Base-by-base conservation (phyloP, 2,329 filamentous ascomycete genomes). In the Nemania sp. region DNA sequence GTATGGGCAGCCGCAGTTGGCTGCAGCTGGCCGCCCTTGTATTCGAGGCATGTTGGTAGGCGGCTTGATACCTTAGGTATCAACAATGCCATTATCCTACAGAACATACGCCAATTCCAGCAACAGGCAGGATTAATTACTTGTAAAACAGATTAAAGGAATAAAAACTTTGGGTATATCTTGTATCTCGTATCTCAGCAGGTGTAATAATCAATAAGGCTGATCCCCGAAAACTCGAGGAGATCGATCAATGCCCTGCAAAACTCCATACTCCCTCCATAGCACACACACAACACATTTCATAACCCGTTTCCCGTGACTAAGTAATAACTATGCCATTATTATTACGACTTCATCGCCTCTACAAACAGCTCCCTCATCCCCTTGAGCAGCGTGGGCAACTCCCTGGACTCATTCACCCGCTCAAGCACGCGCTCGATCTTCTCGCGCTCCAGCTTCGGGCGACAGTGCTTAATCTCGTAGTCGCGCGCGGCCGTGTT, bases 401-500 rank as follows among this genome's bases (percentile, higher is more conserved):
- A 78, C 77, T 94, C 92, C 73, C 92, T 86, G 56, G 86, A 88
- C 84, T 98, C 94, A 76, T 97, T 97, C 66, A 98, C 85, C 76
- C 86, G 86, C 71, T 97, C 92, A 63, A 94, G 80, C 55, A 96
- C 90, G 77, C 87, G 86, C 62, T 96, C 92, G 51, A 96, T 88
- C 73, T 90, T 90, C 70, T 94, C 92, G 69, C 86, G 84, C 77
- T 97, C 92, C 70, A 97, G 82, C 81, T 93, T 95, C 13, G 96
- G 96, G 77, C 92, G 86, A 75, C 91, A 92, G 73, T 93, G 91
- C 67, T 90, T 87, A 43, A 98, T 91, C 71, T 93, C 92, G 80
- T 98, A 98, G 75, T 97, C 94, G 68, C 92, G 86, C 71, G 88
- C 89, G 41, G 89, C 89, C 53, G 92, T 97, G 73, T 92, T 90